Evolutionary conservation across 208 protist genomes (phyloP), one percentile per base, ranked within the genome.

Genomic region (Leishmania martiniquensis): DNA sequence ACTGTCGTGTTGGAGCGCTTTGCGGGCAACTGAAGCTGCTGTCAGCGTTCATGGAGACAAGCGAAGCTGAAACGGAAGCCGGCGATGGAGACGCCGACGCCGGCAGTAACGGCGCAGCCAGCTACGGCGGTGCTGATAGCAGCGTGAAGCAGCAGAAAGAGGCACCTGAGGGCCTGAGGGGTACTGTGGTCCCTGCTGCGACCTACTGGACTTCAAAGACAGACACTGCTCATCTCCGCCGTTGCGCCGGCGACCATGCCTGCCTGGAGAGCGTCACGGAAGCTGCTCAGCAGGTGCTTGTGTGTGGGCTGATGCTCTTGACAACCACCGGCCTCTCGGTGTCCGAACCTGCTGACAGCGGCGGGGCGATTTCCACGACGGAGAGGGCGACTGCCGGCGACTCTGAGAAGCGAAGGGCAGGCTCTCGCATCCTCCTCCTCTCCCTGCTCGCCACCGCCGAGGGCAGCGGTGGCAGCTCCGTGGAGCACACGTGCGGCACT

Each of bases 1-100:
- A 75, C 47, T 44, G 20, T 22, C 29, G 42, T 5, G 67, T 84
- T 20, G 47, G 68, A 34, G 69, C 32, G 42, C 67, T 84, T 6
- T 84, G 80, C 71, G 44, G 70, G 0, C 59, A 66, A n/a, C 60
- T 70, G 4, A 52, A 60, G 74, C n/a, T 44, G 52, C 60, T 84
- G 29, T 9, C 37, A 9, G 47, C 47, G 44, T 49, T 80, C 22
- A 52, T 62, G 22, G 25, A 60, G n/a, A 34, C 9, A 12, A 47
- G 25, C 29, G 49, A 72, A 37, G 17, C 34, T 44, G 62, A n/a
- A 1, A 22, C 52, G 32, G 25, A 52, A 12, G n/a, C 25, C 6
- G 47, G 3, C 17, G 47, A 72, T 15, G 59, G 12, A 34, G 59
- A 65, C 32, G 13, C 59, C 32, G 59, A 44, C 25, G 15, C 4